Conservation (phyloP, 192 early-diverging fungal species). For the Coemansia guatemalensis region DNA sequence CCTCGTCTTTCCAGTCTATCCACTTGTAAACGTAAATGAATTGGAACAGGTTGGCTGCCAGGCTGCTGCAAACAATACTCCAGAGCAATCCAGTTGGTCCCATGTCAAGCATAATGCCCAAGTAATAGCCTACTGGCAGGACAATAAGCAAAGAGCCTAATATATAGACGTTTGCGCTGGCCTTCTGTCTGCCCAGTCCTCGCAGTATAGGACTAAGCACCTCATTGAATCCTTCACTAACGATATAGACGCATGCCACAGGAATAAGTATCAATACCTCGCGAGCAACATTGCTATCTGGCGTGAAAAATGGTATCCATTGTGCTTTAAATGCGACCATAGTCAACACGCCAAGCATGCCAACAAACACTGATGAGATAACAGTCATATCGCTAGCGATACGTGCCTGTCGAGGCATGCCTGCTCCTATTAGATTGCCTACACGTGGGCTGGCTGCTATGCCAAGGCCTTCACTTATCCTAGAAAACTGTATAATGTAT, state of each 20-base stretch:
- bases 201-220: slow-evolving; percentile 55
- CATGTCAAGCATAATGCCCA: slow-evolving; percentile 34
- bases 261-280: slow-evolving; percentile 73
- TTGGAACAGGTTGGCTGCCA: slow-evolving; percentile 17
- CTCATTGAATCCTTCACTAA: slow-evolving; percentile 57
- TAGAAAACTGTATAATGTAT: slow-evolving; percentile 63
- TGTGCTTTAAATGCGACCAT: slow-evolving; percentile 9
- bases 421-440: slow-evolving; percentile 70
- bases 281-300: slow-evolving; percentile 63
- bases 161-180: slow-evolving; percentile 50
- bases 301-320: slow-evolving; percentile 57
- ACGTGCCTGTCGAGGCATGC: slow-evolving; percentile 55
- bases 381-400: slow-evolving; percentile 58
- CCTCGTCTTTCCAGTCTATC: slow-evolving; percentile 36
- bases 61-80: slow-evolving; percentile 23
- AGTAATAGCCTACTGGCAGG: slow-evolving; percentile 46
- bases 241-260: slow-evolving; percentile 65
- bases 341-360: slow-evolving; percentile 14
- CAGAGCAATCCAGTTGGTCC: slow-evolving; percentile 28
- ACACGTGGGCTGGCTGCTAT: slow-evolving; percentile 76
- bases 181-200: slow-evolving; percentile 49
- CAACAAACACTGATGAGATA: slow-evolving; percentile 56
- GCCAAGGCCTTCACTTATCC: slow-evolving; percentile 70
- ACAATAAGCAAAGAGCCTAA: slow-evolving; percentile 50
- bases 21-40: slow-evolving; percentile 15